Percentiles rank a stretch among this genome's conserved stretches.
phyloP scores from a whole-genome alignment of 495 filamentous ascomycete species.

The Penicillium paxilli region DNA sequence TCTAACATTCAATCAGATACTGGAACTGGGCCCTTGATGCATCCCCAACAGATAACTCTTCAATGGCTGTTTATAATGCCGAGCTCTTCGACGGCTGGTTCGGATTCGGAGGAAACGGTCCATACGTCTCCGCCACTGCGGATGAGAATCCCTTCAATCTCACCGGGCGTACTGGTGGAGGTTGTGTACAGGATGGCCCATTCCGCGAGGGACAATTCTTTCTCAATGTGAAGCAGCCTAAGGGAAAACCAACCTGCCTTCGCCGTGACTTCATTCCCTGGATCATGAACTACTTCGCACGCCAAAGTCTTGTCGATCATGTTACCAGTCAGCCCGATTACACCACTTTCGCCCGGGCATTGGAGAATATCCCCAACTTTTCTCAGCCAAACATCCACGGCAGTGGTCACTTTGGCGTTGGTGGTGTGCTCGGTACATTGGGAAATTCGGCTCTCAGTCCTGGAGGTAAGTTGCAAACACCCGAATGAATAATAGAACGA shows the following conservation, averaged over 20 bases:
- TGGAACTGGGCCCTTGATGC: constrained; percentile 27
- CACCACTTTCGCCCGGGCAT: constrained; percentile 19
- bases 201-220: constrained; percentile 16
- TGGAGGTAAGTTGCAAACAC: constrained; percentile 8
- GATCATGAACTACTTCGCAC: constrained; percentile 24
- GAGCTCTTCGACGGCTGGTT: constrained; percentile 14
- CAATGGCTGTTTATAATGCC: constrained; percentile 19
- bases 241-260: constrained; percentile 12
- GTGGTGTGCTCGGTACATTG: constrained; percentile 18
- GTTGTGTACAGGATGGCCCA: constrained; percentile 17
- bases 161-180: constrained; percentile 22
- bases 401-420: constrained; percentile 17
- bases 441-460: constrained; percentile 19
- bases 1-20: too few relatives aligned
- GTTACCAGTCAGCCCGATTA: constrained; percentile 23
- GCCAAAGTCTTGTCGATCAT: constrained; percentile 19
- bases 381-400: constrained; percentile 20
- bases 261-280: constrained; percentile 23
- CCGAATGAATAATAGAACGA: not conserved
- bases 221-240: constrained; percentile 8
- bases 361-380: constrained; percentile 21
- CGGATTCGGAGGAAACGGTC: constrained; percentile 23
- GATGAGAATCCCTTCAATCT: constrained; percentile 22
- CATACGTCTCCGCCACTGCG: constrained; percentile 9
- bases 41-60: constrained; percentile 11